Evolutionary conservation across 2,329 filamentous ascomycete genomes (phyloP).

Genomic region (Cladophialophora psammophila): DNA sequence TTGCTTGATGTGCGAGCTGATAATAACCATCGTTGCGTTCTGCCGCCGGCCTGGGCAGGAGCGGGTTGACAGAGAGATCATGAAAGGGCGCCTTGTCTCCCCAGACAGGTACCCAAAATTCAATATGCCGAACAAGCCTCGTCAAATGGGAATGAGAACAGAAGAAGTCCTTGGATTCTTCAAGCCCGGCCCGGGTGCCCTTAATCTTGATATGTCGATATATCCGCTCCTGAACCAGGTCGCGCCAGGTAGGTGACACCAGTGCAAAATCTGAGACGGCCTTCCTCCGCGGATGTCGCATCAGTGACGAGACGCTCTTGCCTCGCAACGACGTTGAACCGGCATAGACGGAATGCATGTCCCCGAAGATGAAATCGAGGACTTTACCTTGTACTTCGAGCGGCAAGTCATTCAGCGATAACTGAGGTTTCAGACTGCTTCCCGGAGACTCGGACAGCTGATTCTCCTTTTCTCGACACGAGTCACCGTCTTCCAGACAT

Average conservation of each 20-base stretch:
- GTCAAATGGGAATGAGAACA: slow-evolving; percentile 65
- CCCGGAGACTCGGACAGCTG: neutral
- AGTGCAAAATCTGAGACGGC: slow-evolving; percentile 72
- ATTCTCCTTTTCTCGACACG: neutral
- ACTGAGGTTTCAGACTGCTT: slow-evolving; percentile 3
- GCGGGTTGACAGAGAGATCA: slow-evolving; percentile 20
- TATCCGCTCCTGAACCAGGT: slow-evolving; percentile 73
- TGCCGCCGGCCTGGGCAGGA: slow-evolving; percentile 24
- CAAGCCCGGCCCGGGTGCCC: slow-evolving; percentile 69
- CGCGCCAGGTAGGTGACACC: slow-evolving; percentile 66
- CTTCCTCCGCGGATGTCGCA: slow-evolving; percentile 71
- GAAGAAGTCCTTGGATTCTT: slow-evolving; percentile 69
- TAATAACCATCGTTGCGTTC: slow-evolving; percentile 21
- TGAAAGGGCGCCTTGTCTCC: slow-evolving; percentile 56
- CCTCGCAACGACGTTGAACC: slow-evolving; percentile 62
- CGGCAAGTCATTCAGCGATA: slow-evolving; percentile 58
- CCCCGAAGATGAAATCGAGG: slow-evolving; percentile 74
- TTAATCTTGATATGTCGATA: slow-evolving; percentile 80
- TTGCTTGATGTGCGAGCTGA: slow-evolving; percentile 26
- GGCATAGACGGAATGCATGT: slow-evolving; percentile 68
- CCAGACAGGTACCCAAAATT: slow-evolving; percentile 79
- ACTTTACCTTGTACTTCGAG: slow-evolving; percentile 76
- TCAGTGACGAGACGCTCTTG: slow-evolving; percentile 65
- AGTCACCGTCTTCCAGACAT: slow-evolving; percentile 5
- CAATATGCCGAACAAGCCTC: slow-evolving; percentile 72